phyloP scores from a whole-genome alignment of 345 rosid genomes.

The Microcos paniculata region DNA sequence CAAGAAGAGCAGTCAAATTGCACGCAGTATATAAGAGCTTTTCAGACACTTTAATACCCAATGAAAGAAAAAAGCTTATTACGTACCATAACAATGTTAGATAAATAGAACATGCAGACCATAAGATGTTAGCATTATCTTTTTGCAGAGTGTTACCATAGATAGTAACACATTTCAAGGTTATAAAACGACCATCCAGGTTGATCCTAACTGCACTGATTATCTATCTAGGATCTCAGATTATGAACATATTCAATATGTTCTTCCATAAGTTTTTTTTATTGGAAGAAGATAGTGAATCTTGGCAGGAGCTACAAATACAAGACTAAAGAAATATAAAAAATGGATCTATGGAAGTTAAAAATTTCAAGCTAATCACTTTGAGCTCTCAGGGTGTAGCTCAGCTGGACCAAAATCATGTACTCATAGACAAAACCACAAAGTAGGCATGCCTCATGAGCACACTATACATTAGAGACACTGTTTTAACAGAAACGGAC shows the following conservation, averaged over 20 bases:
- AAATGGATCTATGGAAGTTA: background rate
- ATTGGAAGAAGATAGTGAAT: background rate
- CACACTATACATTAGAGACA: background rate
- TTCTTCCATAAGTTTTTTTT: background rate
- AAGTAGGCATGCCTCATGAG: background rate
- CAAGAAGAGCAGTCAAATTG: background rate
- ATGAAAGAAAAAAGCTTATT: background rate
- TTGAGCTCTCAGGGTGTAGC: background rate
- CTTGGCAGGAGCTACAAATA: background rate
- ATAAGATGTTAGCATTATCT: background rate
- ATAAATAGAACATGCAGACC: background rate
- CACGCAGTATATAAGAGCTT: conserved; percentile 1
- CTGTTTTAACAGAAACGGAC: background rate
- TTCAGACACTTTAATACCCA: background rate
- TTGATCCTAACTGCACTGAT: background rate
- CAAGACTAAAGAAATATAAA: background rate
- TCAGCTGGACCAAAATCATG: background rate
- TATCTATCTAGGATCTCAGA: background rate
- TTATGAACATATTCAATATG: background rate
- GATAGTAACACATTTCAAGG: background rate
- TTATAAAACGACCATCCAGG: background rate
- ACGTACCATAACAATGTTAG: background rate
- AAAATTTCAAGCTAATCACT: background rate
- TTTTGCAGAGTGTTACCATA: background rate
- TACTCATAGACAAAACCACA: background rate